Evolutionary conservation across 139 green algal genomes (phyloP).

Genomic region (Chlamydomonas sp.): DNA sequence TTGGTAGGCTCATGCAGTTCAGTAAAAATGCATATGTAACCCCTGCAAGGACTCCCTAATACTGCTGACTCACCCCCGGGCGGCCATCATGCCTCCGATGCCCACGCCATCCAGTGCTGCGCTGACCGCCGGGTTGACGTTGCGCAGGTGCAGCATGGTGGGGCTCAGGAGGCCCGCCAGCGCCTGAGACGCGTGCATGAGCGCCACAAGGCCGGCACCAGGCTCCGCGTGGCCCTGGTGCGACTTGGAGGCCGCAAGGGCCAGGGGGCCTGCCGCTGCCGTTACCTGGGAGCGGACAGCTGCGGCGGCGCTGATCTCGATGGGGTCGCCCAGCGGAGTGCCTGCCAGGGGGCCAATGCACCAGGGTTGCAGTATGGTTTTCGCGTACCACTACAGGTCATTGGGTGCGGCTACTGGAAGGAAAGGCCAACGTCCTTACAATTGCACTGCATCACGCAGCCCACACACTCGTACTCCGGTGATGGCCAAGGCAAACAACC

Average conservation of each 20-base stretch:
- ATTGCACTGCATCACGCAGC: neutral
- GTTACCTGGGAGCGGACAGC: neutral
- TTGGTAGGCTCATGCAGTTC: too few species aligned
- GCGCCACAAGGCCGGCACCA: constrained; percentile 74
- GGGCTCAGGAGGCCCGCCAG: constrained; percentile 30
- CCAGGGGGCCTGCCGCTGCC: neutral
- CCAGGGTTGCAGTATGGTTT: neutral
- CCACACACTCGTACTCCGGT: too few species aligned
- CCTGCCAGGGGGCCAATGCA: constrained; percentile 42
- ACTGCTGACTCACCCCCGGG: neutral
- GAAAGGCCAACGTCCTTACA: too few species aligned
- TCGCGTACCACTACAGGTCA: too few species aligned
- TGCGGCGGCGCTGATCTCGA: constrained; percentile 68
- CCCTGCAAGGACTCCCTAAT: neutral
- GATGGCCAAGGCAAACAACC: neutral
- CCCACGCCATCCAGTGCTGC: neutral
- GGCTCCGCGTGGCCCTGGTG: constrained; percentile 78
- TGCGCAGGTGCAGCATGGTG: constrained; percentile 64
- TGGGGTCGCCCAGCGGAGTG: constrained; percentile 80
- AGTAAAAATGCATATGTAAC: too few species aligned
- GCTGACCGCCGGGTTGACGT: constrained; percentile 64
- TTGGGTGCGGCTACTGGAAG: too few species aligned
- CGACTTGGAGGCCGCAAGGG: constrained; percentile 39
- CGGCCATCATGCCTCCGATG: neutral
- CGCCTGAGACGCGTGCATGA: constrained; percentile 46